Percentiles rank a stretch among this genome's conserved stretches.
These are phyloP conservation scores for Heracleum sosnowskyi DNA, from an alignment of 129 eudicot species.

Conservation along the genomic window DNA sequence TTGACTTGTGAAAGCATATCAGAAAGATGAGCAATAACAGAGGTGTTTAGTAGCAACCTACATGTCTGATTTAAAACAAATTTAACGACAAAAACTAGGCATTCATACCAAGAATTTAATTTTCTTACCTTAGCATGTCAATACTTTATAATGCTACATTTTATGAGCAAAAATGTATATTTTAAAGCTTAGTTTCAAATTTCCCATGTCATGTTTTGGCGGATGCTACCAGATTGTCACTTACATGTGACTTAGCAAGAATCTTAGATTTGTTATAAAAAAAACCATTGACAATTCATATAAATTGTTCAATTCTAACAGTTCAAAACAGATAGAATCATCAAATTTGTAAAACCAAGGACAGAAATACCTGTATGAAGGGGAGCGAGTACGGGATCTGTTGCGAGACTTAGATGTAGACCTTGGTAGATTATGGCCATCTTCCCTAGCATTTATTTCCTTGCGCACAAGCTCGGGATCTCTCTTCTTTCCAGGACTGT, in stretches of 20 bases:
- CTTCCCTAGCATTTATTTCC: slow-evolving; percentile 25
- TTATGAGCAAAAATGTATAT: neutral
- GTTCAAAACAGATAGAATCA: neutral
- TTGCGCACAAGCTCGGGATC: slow-evolving; percentile 16
- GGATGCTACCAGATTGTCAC: neutral
- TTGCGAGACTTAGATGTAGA: slow-evolving; percentile 26
- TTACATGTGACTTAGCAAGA: neutral
- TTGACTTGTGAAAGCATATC: no score
- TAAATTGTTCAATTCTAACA: no score
- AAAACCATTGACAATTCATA: neutral
- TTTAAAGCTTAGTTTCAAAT: neutral
- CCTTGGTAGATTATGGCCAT: slow-evolving; percentile 19
- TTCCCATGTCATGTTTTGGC: neutral
- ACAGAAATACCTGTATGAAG: slow-evolving; percentile 27
- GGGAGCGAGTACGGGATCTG: slow-evolving; percentile 18
- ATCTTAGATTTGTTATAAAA: neutral
- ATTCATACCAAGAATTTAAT: neutral
- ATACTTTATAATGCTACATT: neutral
- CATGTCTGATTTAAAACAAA: neutral
- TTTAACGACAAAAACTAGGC: neutral
- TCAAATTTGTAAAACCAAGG: neutral
- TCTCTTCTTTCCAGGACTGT: slow-evolving; percentile 26
- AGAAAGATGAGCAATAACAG: no score
- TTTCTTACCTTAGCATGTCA: neutral
- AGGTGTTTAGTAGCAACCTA: no score